A percentile compares a stretch with the other conserved stretches of the same genome.
Evolutionary conservation across 352 stramenopile species (phyloP).

Genomic region (Pythium angustatum): DNA sequence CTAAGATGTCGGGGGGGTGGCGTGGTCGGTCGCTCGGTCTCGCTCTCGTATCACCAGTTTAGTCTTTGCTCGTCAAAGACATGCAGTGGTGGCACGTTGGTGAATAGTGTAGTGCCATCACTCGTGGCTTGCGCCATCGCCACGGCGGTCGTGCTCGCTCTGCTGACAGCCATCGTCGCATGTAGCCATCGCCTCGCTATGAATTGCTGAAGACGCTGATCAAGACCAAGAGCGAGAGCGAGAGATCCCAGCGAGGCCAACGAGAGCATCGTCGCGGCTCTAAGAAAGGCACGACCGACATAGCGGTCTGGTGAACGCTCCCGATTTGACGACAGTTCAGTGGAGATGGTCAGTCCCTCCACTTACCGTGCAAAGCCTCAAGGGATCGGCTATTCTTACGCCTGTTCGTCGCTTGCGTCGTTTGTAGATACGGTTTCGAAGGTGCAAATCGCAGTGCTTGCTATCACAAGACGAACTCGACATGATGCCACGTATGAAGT

Average conservation of each 20-base stretch:
- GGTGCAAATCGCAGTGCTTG: no score
- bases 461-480: no score
- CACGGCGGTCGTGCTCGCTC: no score
- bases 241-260: neutral
- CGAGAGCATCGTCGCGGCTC: neutral
- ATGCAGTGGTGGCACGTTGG: conserved; percentile 7
- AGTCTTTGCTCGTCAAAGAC: neutral
- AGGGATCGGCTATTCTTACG: no score
- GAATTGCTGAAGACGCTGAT: conserved; percentile 2
- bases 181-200: no score
- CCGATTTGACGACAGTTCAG: no score
- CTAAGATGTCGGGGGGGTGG: neutral
- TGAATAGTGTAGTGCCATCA: neutral
- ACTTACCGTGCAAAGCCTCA: no score
- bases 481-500: neutral
- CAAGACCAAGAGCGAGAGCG: neutral
- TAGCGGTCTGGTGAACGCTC: no score
- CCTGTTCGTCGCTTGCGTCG: no score
- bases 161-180: no score
- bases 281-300: conserved; percentile 3
- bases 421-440: no score
- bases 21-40: neutral
- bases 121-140: neutral
- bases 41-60: neutral
- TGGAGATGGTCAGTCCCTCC: no score